Evolutionary conservation across 1,284 basidiomycete species (phyloP).

Genomic region (Cryptococcus sp.): DNA sequence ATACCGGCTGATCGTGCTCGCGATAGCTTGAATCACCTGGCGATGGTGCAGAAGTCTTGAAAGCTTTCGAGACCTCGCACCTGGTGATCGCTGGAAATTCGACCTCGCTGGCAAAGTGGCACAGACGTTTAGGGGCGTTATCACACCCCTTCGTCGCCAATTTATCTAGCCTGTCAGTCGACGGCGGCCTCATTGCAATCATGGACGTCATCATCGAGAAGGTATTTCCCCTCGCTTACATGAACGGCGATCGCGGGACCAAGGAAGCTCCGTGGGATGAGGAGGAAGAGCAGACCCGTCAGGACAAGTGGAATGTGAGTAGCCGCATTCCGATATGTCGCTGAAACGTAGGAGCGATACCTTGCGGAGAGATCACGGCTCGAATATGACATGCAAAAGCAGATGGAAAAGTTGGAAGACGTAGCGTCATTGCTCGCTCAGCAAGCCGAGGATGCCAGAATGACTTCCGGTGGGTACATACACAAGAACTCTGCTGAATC

Average conservation of each 20-base stretch:
- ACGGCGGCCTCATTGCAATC: slow-evolving; percentile 76
- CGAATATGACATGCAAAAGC: slow-evolving; percentile 34
- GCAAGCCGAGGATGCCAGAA: slow-evolving; percentile 19
- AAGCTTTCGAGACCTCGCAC: slow-evolving; percentile 68
- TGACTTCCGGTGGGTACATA: slow-evolving; percentile 9
- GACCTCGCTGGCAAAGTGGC: slow-evolving; percentile 81
- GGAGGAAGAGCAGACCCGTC: slow-evolving; percentile 65
- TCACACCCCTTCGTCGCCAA: slow-evolving; percentile 65
- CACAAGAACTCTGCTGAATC: neutral
- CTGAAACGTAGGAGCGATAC: slow-evolving; percentile 37
- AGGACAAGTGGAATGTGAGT: slow-evolving; percentile 71
- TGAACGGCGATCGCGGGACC: slow-evolving; percentile 59
- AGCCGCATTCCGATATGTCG: neutral
- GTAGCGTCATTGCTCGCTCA: slow-evolving; percentile 31
- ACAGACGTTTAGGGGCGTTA: slow-evolving; percentile 79
- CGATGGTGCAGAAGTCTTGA: slow-evolving; percentile 79
- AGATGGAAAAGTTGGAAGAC: slow-evolving; percentile 36
- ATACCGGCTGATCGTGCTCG: neutral
- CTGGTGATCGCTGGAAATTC: slow-evolving; percentile 80
- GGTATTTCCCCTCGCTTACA: slow-evolving; percentile 55
- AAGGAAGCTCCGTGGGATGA: slow-evolving; percentile 66
- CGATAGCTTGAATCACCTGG: slow-evolving; percentile 68
- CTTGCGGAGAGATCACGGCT: slow-evolving; percentile 38
- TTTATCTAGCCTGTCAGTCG: slow-evolving; percentile 73
- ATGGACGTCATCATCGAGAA: slow-evolving; percentile 76